Base-by-base conservation (phyloP, 73 alveolate species). In the Durusdinium trenchii region DNA sequence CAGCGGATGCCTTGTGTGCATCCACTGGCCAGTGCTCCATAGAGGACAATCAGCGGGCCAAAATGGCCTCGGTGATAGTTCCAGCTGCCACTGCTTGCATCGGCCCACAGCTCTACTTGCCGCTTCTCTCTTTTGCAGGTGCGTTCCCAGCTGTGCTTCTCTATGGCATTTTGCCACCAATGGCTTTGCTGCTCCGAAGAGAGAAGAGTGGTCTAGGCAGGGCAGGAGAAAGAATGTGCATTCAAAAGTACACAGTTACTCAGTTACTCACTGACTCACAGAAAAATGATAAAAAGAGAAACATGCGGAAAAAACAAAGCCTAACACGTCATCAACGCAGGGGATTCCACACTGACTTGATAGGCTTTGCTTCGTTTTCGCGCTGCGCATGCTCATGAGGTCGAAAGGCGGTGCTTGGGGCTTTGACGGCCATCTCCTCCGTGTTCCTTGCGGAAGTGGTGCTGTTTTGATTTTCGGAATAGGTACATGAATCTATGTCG, bases 41-140 rank as follows among this genome's bases (percentile, higher is more conserved):
- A 48, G 83, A 90, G 60, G 96, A 90, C 96, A 90, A 90, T n/a
- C 71, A 90, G 40, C 85, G 96, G 23, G 86, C 96, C 51, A 90
- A 67, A 73, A 40, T 90, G 4, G 86, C 86, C 76, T 90, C 96
- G 42, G 96, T 90, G 32, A 64, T 64, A 51, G 26, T 90, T 3
- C 96, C 96, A 35, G 96, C 96, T 6, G 51, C 64, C 35, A 69
- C 83, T 28, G 96, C 96, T 30, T 89, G 96, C 40, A 38, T 89
- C 35, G 96, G 96, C 38, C 96, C 96, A 16, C 86, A 89, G 96
- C 86, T 89, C 86, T 89, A 62, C 43, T 47, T 89, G 96, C 96
- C 96, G 28, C 96, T 89, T 16, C 86, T 89, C 52, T 62, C 96
- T 47, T 89, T 89, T 52, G 78, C 96, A 4, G 96, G 96, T 2